phyloP scores from a whole-genome alignment of 1,139 yeast species.

The Geotrichum candidum region DNA sequence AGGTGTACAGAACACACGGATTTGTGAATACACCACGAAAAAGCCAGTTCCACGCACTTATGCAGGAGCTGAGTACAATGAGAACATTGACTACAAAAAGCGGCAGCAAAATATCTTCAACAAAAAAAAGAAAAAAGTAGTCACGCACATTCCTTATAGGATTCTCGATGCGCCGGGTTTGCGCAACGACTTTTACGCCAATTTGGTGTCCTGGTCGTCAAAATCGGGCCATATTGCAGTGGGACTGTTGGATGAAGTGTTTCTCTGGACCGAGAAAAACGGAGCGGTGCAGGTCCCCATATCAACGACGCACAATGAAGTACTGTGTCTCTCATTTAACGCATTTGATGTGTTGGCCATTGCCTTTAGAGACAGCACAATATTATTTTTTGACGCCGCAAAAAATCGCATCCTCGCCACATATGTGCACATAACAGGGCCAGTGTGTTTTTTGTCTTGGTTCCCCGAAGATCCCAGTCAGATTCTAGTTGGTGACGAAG shows the following conservation, averaged over 20 bases:
- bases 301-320: slow-evolving; percentile 27
- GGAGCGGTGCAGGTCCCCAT: slow-evolving; percentile 37
- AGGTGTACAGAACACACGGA: slow-evolving; percentile 5
- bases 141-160: slow-evolving; percentile 36
- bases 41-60: neutral
- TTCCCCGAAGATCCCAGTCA: slow-evolving; percentile 36
- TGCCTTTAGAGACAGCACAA: slow-evolving; percentile 52
- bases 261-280: slow-evolving; percentile 56
- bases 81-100: neutral
- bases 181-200: slow-evolving; percentile 75
- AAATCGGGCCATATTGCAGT: slow-evolving; percentile 51
- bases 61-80: slow-evolving; percentile 11
- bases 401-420: slow-evolving; percentile 26
- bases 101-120: neutral
- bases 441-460: slow-evolving; percentile 64
- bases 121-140: slow-evolving; percentile 5
- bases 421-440: slow-evolving; percentile 33
- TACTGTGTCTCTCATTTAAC: slow-evolving; percentile 49
- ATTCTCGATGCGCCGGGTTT: slow-evolving; percentile 71
- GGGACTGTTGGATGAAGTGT: slow-evolving; percentile 58
- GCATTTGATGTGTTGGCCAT: slow-evolving; percentile 46
- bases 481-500: slow-evolving; percentile 63
- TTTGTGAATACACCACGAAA: slow-evolving; percentile 9
- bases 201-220: slow-evolving; percentile 69
- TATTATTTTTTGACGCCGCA: slow-evolving; percentile 39